Evolutionary conservation across 179 eudicot genomes (phyloP), one percentile per base, ranked within the genome.

Genomic region (Spinacia oleracea): DNA sequence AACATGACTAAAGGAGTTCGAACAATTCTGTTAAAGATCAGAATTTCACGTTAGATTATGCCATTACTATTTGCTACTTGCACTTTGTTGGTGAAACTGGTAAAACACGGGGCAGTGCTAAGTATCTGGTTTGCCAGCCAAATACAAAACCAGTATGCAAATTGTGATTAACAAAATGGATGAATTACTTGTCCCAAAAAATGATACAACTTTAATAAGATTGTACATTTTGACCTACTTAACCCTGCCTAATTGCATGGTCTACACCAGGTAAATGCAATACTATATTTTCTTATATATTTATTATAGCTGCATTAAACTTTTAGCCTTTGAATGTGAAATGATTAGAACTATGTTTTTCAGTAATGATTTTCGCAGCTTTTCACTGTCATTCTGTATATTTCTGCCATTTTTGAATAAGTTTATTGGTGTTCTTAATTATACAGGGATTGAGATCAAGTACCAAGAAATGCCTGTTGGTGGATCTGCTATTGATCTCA

Each of bases 391-490:
- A 25, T 2, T 27, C 18, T 50, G 58, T 71, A 32, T 5, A 16
- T 29, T 2, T 48, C 43, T 60, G 11, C 38, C 16, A 43, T 11
- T 40, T 27, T 25, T 6, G 0, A 65, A 34, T 34, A 21, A 38
- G 68, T 43, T 9, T 20, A 50, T 53, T 48, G 34, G 66, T 51
- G 72, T 32, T 59, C 56, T 73, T 20, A 31, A 69, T 8, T 48
- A 12, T 62, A 58, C 75, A 96, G 99, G 92, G 42, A 83, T 96
- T 86, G 93, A 87, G 80, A 83, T 96, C 76, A 85, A 79, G 78
- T 96, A 90, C 86, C 87, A 90, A 78, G 99, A 96, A 80, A 92
- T 90, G 96, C 97, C 92, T 15, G 66, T 96, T 86, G 98, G 99
- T 70, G 97, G 96, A 42, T 82, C 94, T 46, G 99, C 99, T 6